Percentiles rank a stretch among this genome's conserved stretches.
Conservation (phyloP, 768 basidiomycete genomes). For the Pseudohyphozyma bogoriensis region DNA sequence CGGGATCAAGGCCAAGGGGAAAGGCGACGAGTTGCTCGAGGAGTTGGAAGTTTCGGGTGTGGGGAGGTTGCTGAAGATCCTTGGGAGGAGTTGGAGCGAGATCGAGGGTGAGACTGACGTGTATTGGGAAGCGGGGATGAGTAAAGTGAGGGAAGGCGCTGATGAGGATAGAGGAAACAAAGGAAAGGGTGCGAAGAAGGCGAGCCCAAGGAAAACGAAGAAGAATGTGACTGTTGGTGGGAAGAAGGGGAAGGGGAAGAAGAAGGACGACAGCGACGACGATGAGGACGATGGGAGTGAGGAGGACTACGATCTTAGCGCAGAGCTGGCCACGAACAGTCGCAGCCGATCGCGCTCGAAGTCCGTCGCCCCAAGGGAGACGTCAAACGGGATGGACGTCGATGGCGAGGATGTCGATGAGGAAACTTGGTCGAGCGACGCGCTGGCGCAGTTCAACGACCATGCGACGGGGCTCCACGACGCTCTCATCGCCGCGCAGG, state of each 20-base stretch:
- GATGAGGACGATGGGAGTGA: slow-evolving; percentile 25
- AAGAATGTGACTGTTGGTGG: neutral
- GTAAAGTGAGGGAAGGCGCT: too few relatives aligned
- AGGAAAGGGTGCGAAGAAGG: slow-evolving; percentile 65
- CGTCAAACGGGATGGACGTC: neutral
- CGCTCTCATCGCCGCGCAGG: slow-evolving; percentile 14
- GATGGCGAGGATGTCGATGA: neutral
- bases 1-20: slow-evolving; percentile 28
- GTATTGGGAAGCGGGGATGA: too few relatives aligned
- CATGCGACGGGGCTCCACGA: slow-evolving; percentile 8
- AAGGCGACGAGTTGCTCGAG: slow-evolving; percentile 41
- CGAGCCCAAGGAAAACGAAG: slow-evolving; percentile 53
- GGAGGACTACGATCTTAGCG: slow-evolving; percentile 32
- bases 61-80: slow-evolving; percentile 58
- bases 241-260: neutral
- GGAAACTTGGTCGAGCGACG: neutral
- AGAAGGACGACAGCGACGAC: neutral
- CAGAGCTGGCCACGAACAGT: neutral
- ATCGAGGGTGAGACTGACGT: too few relatives aligned
- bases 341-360: neutral
- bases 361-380: neutral
- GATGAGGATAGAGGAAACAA: too few relatives aligned
- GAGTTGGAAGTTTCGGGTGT: slow-evolving; percentile 58
- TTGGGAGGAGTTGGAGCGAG: slow-evolving; percentile 69
- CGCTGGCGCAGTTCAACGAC: neutral